Conservation (phyloP, 192 early-diverging fungal species). For the Entomortierella chlamydospora region DNA sequence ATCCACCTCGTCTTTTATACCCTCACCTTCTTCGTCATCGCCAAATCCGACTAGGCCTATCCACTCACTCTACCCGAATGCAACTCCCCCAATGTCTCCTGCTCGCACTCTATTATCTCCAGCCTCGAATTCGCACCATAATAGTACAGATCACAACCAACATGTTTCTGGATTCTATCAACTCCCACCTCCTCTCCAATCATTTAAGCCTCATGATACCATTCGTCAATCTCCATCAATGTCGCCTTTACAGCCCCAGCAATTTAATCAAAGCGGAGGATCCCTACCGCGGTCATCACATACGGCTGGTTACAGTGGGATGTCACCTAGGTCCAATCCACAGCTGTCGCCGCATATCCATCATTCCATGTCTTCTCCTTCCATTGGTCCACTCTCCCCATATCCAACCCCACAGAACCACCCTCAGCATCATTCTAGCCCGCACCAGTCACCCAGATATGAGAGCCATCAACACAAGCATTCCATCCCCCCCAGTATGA, state of each 20-base stretch:
- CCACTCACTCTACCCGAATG: slow-evolving; percentile 25
- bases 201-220: slow-evolving; percentile 7
- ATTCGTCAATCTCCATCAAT: slow-evolving; percentile 23
- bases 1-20: neutral
- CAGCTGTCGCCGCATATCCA: slow-evolving; percentile 26
- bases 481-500: slow-evolving; percentile 24
- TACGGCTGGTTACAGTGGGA: slow-evolving; percentile 3
- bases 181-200: slow-evolving; percentile 44
- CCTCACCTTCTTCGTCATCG: neutral
- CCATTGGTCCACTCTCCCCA: slow-evolving; percentile 31
- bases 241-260: slow-evolving; percentile 25
- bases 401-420: slow-evolving; percentile 51
- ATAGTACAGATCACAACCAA: slow-evolving; percentile 29
- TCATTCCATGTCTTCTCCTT: slow-evolving; percentile 18
- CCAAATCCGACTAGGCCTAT: neutral
- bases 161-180: slow-evolving; percentile 43
- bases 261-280: neutral
- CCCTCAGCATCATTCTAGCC: slow-evolving; percentile 41
- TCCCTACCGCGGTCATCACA: slow-evolving; percentile 10
- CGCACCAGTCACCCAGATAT: slow-evolving; percentile 25
- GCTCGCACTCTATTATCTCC: slow-evolving; percentile 30
- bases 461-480: slow-evolving; percentile 21
- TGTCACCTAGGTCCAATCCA: slow-evolving; percentile 41
- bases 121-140: slow-evolving; percentile 12
- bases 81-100: slow-evolving; percentile 51